Evolutionary conservation across 495 filamentous ascomycete genomes (phyloP).

Genomic region (Thermothielavioides terrestris): DNA sequence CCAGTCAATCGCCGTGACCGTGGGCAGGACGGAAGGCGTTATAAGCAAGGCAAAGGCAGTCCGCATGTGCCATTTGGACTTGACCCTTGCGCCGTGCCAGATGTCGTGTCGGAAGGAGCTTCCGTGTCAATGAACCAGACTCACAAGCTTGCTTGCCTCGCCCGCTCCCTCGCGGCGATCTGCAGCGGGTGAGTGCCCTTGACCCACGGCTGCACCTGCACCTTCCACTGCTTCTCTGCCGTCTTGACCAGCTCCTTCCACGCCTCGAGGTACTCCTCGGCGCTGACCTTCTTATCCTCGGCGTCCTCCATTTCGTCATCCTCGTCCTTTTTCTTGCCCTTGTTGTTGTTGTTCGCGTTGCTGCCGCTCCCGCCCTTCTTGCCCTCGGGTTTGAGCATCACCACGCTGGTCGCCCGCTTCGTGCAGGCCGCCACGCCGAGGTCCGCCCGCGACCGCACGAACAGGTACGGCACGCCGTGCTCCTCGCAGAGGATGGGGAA

Average conservation of each 20-base stretch:
- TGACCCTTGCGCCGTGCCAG: background rate
- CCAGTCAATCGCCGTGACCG: background rate
- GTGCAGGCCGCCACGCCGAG: constrained; percentile 85
- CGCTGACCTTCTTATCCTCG: constrained; percentile 39
- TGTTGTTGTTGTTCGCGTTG: constrained; percentile 22
- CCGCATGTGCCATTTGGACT: background rate
- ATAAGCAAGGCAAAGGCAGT: background rate
- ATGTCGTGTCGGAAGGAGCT: background rate
- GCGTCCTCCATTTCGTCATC: constrained; percentile 34
- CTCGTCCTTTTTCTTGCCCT: constrained; percentile 38
- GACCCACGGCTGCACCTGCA: constrained; percentile 26
- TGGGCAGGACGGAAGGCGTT: background rate
- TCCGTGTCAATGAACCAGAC: background rate
- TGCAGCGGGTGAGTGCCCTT: constrained; percentile 26
- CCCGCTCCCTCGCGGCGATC: constrained; percentile 9
- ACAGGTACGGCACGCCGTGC: constrained; percentile 90
- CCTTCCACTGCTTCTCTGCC: constrained; percentile 56
- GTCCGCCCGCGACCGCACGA: constrained; percentile 77
- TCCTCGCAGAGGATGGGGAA: constrained; percentile 96
- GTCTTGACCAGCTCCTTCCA: constrained; percentile 67
- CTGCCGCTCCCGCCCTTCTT: constrained; percentile 47
- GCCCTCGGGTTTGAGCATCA: constrained; percentile 61
- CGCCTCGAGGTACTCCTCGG: constrained; percentile 62
- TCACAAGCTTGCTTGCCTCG: background rate
- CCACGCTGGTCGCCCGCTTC: constrained; percentile 90